A percentile compares a stretch with the other conserved stretches of the same genome.
phyloP scores from a whole-genome alignment of 768 basidiomycete genomes.

The Mycena alexandri region DNA sequence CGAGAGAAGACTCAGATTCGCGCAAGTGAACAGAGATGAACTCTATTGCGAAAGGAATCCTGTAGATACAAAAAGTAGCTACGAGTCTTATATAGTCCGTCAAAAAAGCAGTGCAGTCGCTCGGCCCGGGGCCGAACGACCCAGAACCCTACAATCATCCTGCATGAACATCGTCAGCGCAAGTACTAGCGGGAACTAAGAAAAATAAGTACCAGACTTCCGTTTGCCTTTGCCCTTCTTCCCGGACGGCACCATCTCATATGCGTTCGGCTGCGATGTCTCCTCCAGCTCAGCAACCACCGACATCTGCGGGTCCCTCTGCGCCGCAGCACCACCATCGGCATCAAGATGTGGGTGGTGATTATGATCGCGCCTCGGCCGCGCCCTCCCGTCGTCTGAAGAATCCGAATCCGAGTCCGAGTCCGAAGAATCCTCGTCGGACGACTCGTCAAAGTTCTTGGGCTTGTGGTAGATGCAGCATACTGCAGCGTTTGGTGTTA shows the following conservation, averaged over 20 bases:
- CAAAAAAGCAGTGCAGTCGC: too few relatives aligned
- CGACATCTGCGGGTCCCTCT: conserved; percentile 32
- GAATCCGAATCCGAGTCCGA: too few relatives aligned
- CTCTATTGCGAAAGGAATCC: too few relatives aligned
- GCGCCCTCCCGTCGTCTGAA: conserved; percentile 36
- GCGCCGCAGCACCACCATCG: conserved; percentile 12
- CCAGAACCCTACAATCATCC: too few relatives aligned
- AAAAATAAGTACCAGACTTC: conserved; percentile 41
- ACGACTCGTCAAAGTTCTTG: conserved; percentile 82
- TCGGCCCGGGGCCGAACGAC: too few relatives aligned
- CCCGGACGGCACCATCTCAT: conserved; percentile 56
- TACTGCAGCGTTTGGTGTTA: conserved; percentile 60
- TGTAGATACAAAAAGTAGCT: too few relatives aligned
- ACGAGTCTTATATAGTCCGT: too few relatives aligned
- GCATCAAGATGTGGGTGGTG: conserved; percentile 28
- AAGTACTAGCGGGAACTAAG: neutral
- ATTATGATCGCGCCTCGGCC: conserved; percentile 26
- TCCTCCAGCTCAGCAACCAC: conserved; percentile 43
- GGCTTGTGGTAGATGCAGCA: conserved; percentile 96
- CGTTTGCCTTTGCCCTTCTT: conserved; percentile 54
- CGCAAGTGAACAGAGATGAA: too few relatives aligned
- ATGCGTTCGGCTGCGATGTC: conserved; percentile 59
- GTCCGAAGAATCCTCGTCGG: neutral
- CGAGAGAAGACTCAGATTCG: too few relatives aligned
- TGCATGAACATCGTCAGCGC: too few relatives aligned